Evolutionary conservation across 2,329 filamentous ascomycete genomes (phyloP).

Genomic region (Hirsutella rhossiliensis): DNA sequence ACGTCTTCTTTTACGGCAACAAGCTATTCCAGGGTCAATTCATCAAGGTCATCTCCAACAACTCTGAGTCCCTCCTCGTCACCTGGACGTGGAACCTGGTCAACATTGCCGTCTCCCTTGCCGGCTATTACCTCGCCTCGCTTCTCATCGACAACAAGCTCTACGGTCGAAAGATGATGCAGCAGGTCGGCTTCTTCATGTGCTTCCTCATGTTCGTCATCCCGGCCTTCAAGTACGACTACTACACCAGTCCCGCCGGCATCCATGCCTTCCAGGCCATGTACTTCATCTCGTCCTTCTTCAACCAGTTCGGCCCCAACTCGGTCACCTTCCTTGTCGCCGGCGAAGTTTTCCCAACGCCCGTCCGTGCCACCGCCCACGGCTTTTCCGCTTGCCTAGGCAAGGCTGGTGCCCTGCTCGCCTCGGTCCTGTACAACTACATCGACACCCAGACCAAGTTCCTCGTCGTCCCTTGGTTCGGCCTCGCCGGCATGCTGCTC

Average conservation of each 20-base stretch:
- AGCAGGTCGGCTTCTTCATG: slow-evolving; percentile 85
- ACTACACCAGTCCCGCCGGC: slow-evolving; percentile 61
- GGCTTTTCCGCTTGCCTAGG: slow-evolving; percentile 87
- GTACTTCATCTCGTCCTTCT: slow-evolving; percentile 97
- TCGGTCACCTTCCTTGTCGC: slow-evolving; percentile 92
- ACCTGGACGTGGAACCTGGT: slow-evolving; percentile 87
- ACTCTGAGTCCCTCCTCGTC: slow-evolving; percentile 63
- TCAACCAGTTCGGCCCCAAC: slow-evolving; percentile 98
- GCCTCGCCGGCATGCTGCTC: slow-evolving; percentile 71
- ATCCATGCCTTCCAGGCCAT: slow-evolving; percentile 92
- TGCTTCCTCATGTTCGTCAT: slow-evolving; percentile 90
- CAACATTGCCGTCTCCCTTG: slow-evolving; percentile 78
- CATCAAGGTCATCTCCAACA: slow-evolving; percentile 66
- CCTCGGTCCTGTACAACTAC: slow-evolving; percentile 89
- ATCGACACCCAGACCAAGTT: slow-evolving; percentile 78
- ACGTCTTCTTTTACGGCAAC: slow-evolving; percentile 99
- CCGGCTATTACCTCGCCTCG: slow-evolving; percentile 82
- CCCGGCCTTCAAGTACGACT: slow-evolving; percentile 76
- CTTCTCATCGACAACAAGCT: slow-evolving; percentile 92
- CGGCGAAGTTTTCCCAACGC: slow-evolving; percentile 91
- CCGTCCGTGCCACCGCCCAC: slow-evolving; percentile 85
- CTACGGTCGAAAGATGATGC: slow-evolving; percentile 93
- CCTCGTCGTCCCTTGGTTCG: slow-evolving; percentile 91
- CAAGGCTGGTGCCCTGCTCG: slow-evolving; percentile 78
- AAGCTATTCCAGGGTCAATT: slow-evolving; percentile 93